Evolutionary conservation across 1,284 basidiomycete species (phyloP).

Genomic region (Boletus mariae): DNA sequence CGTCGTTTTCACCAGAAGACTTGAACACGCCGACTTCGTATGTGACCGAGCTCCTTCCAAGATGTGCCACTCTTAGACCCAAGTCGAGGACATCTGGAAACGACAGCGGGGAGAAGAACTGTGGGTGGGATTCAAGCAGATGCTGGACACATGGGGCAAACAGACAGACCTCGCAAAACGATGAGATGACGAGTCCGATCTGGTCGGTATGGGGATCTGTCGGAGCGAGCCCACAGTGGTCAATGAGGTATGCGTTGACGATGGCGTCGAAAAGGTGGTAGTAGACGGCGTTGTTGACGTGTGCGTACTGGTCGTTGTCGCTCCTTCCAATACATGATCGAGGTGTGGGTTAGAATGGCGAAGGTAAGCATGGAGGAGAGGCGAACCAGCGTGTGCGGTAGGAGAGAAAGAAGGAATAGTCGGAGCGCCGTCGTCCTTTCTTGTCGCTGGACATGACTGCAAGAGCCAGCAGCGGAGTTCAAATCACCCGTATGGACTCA

Average conservation of each 20-base stretch:
- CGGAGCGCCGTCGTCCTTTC: conserved; percentile 39
- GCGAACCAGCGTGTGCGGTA: conserved; percentile 69
- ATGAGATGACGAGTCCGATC: conserved; percentile 72
- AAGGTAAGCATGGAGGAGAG: not conserved
- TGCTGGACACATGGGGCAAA: not conserved
- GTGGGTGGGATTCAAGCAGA: not conserved
- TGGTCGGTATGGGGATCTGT: conserved; percentile 36
- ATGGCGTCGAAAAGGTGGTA: conserved; percentile 76
- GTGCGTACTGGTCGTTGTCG: conserved; percentile 79
- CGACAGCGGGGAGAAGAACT: conserved; percentile 64
- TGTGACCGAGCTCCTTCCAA: conserved; percentile 68
- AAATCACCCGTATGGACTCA: too few species aligned
- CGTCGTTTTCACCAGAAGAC: conserved; percentile 21
- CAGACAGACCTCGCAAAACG: conserved; percentile 52
- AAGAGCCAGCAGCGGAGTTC: not conserved
- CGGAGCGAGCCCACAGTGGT: conserved; percentile 52
- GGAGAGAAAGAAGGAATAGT: conserved; percentile 57
- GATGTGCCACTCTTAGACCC: conserved; percentile 57
- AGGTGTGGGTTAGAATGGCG: not conserved
- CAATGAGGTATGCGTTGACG: conserved; percentile 69
- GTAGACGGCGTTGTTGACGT: conserved; percentile 76
- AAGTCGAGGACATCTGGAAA: conserved; percentile 68
- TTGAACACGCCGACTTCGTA: conserved; percentile 75
- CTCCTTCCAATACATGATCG: conserved; percentile 43
- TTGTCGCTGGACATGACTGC: conserved; percentile 14